Evolutionary conservation across 1,139 yeast species (phyloP), one percentile per base, ranked within the genome.

Genomic region (Meyerozyma sp.): DNA sequence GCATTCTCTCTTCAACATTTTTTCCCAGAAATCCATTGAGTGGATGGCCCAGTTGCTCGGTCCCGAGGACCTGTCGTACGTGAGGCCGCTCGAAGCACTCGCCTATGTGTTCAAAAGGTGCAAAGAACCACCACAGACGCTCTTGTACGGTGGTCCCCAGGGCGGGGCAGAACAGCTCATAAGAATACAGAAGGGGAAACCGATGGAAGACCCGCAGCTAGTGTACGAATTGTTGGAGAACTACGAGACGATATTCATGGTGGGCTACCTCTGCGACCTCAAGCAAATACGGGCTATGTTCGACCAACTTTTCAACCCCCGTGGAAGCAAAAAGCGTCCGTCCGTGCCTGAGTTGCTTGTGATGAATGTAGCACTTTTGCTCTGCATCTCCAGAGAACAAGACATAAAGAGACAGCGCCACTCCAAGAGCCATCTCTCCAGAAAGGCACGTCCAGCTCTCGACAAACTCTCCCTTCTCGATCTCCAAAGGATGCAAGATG

Each of bases 1-100:
- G 23, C 77, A 71, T 48, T 68, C 75, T 13, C 59, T 68, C 38
- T 47, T 68, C 46, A 59, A 69, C 23, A 65, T 70, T 11, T 65
- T 69, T 42, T 67, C 75, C 4, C 57, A 57, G 13, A 63, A 65
- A 39, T 68, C 73, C 4, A 48, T 70, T 46, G 58, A 54, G 21
- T 68, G 72, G 68, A 67, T 71, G 38, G 57, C 54, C 20, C 49
- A 51, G 9, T 52, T 60, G 5, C 51, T 71, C 20, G 62, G 67
- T 0, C 54, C 59, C 1, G 58, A 54, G 2, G 47, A 62, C 5
- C 47, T 46, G 1, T 48, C 57, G 29, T 47, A 58, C 28, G 46
- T 66, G 4, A 46, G 52, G 4, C 72, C 73, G 10, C 37, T 34
- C 37, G 37, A 34, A 34, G 8, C 10, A 9, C n/a, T 34, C 5